Evolutionary conservation across 2,329 filamentous ascomycete genomes (phyloP).

Genomic region (Fusarium humuli): DNA sequence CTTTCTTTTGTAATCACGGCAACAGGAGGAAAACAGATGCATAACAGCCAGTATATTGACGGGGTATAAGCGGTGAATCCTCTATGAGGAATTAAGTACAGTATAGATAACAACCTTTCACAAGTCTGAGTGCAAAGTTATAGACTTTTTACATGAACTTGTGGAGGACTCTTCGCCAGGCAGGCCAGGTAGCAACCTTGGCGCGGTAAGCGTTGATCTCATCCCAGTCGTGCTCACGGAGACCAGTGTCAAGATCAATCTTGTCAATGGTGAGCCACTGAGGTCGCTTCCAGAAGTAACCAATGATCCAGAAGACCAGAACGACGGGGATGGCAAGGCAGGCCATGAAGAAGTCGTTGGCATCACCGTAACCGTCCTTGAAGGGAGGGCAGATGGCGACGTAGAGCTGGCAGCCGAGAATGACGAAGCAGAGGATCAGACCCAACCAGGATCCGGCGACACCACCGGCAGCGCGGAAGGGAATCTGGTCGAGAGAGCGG

Average conservation of each 20-base stretch:
- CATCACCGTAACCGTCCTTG: conserved; percentile 50
- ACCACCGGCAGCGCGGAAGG: conserved; percentile 70
- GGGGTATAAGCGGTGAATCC: conserved; percentile 32
- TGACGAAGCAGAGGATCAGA: conserved; percentile 65
- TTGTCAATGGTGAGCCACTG: conserved; percentile 68
- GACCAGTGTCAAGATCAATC: conserved; percentile 75
- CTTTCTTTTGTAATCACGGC: neutral
- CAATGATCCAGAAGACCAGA: conserved; percentile 64
- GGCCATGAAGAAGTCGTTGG: conserved; percentile 64
- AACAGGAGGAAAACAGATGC: neutral
- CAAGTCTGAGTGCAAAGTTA: fast-evolving
- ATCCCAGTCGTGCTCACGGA: conserved; percentile 73
- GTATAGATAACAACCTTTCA: neutral
- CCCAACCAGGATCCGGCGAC: conserved; percentile 72
- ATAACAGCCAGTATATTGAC: conserved; percentile 23
- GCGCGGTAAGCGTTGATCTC: conserved; percentile 66
- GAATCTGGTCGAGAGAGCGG: conserved; percentile 71
- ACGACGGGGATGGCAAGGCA: conserved; percentile 67
- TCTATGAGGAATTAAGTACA: conserved; percentile 22
- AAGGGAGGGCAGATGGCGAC: conserved; percentile 58
- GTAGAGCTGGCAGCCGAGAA: conserved; percentile 65
- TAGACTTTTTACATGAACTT: conserved; percentile 16
- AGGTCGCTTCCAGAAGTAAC: conserved; percentile 73
- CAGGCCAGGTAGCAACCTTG: conserved; percentile 60
- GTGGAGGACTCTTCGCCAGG: conserved; percentile 55